These are phyloP conservation scores for Saitozyma podzolica DNA, from an alignment of 768 basidiomycete genomes.

Conservation along the genomic window DNA sequence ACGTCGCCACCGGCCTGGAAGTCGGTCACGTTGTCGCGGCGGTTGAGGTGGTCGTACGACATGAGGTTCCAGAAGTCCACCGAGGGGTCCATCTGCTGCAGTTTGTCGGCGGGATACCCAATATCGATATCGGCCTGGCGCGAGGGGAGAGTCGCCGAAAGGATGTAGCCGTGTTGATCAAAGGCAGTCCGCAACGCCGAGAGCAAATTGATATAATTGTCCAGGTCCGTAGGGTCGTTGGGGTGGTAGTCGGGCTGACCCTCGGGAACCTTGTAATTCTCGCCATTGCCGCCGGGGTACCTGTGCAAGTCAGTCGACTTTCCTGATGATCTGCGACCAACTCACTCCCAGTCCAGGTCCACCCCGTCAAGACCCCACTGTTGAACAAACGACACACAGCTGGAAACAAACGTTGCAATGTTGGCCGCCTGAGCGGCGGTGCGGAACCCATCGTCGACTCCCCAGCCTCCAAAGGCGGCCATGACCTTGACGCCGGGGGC, in stretches of 20 bases:
- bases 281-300: slow-evolving; percentile 22
- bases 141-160: slow-evolving; percentile 26
- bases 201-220: slow-evolving; percentile 14
- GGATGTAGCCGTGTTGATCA: neutral
- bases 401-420: slow-evolving; percentile 11
- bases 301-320: neutral
- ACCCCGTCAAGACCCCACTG: slow-evolving; percentile 19
- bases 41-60: slow-evolving; percentile 37
- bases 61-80: slow-evolving; percentile 41
- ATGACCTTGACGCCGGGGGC: slow-evolving; percentile 25
- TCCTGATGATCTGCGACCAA: neutral
- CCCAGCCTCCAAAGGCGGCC: slow-evolving; percentile 35
- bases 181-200: slow-evolving; percentile 11
- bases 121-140: slow-evolving; percentile 21
- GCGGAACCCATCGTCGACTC: slow-evolving; percentile 13
- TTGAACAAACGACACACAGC: slow-evolving; percentile 12
- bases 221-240: slow-evolving; percentile 6
- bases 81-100: slow-evolving; percentile 14
- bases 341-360: slow-evolving; percentile 27
- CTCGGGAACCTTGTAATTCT: slow-evolving; percentile 7
- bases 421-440: slow-evolving; percentile 6
- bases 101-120: slow-evolving; percentile 12
- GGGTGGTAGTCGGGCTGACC: neutral
- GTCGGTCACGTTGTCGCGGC: slow-evolving; percentile 17
- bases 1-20: slow-evolving; percentile 32